Conservation (phyloP, 1,139 yeast species). For the Geotrichum cucujoidarum region DNA sequence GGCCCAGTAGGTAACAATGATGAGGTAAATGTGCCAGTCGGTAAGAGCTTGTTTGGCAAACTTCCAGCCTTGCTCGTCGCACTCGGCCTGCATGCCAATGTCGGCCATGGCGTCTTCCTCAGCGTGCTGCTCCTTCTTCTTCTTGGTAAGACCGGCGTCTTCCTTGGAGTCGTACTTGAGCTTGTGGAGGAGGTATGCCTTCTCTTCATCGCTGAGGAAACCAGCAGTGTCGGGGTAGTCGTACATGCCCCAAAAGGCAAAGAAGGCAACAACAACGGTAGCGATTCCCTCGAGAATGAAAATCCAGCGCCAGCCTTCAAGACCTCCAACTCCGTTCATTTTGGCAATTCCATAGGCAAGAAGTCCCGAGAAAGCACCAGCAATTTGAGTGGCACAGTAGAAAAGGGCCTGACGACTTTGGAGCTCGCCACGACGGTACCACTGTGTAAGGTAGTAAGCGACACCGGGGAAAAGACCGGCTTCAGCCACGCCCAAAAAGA, state of each 20-base stretch:
- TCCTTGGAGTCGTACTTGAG: slow-evolving; percentile 35
- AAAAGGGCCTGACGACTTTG: slow-evolving; percentile 54
- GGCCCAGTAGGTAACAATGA: slow-evolving; percentile 21
- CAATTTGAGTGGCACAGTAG: slow-evolving; percentile 40
- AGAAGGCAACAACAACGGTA: slow-evolving; percentile 9
- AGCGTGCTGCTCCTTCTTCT: neutral
- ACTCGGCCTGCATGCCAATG: slow-evolving; percentile 6
- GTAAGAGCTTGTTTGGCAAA: slow-evolving; percentile 31
- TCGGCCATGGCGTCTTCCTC: neutral
- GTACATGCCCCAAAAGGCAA: slow-evolving; percentile 47
- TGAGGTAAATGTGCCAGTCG: slow-evolving; percentile 32
- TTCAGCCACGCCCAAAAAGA: slow-evolving; percentile 35
- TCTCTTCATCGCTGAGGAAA: slow-evolving; percentile 47
- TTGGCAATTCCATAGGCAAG: slow-evolving; percentile 39
- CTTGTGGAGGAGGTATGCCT: slow-evolving; percentile 44
- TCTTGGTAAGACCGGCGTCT: slow-evolving; percentile 20
- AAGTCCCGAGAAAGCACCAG: slow-evolving; percentile 30
- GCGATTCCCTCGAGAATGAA: slow-evolving; percentile 15
- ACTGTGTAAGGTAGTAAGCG: slow-evolving; percentile 29
- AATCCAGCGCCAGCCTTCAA: slow-evolving; percentile 17
- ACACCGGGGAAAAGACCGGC: slow-evolving; percentile 33
- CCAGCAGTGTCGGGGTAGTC: slow-evolving; percentile 47
- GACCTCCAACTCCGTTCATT: slow-evolving; percentile 24
- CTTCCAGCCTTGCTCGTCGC: slow-evolving; percentile 20
- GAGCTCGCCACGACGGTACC: slow-evolving; percentile 36